A percentile compares a stretch with the other conserved stretches of the same genome.
phyloP scores from a whole-genome alignment of 2,329 filamentous ascomycete species.

The Fusarium marasasianum region DNA sequence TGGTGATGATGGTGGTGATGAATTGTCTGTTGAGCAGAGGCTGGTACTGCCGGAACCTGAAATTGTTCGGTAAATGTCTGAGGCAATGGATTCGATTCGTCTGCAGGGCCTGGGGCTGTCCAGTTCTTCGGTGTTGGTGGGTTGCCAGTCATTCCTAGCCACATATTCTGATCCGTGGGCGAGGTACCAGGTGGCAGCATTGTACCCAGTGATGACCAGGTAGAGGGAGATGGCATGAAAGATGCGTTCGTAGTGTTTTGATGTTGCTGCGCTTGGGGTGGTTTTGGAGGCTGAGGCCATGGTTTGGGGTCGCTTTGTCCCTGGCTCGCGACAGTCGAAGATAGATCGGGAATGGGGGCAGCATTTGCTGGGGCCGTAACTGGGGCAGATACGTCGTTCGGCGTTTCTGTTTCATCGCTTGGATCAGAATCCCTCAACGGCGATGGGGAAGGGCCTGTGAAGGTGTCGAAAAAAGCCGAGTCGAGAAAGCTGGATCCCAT shows the following conservation, averaged over 20 bases:
- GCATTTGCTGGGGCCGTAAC: background rate
- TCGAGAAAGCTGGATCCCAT: constrained; percentile 24
- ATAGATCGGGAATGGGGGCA: background rate
- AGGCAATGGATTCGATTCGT: background rate
- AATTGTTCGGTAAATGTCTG: constrained; percentile 24
- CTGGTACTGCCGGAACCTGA: constrained; percentile 7
- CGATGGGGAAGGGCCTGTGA: constrained; percentile 26
- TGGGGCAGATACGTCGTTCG: background rate
- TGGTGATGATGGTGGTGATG: constrained; percentile 33
- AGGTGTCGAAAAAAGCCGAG: constrained; percentile 35
- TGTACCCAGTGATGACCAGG: constrained; percentile 28
- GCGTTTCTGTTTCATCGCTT: constrained; percentile 17
- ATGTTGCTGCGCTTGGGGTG: background rate
- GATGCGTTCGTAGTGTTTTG: background rate
- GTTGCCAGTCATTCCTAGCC: constrained; percentile 14
- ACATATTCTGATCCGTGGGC: constrained; percentile 13
- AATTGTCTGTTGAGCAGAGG: constrained; percentile 23
- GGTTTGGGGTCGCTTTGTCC: background rate
- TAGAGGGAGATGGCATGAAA: constrained; percentile 20
- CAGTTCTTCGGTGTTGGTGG: constrained; percentile 22
- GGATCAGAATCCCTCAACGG: constrained; percentile 13
- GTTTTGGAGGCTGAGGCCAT: constrained; percentile 8
- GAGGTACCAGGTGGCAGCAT: constrained; percentile 22
- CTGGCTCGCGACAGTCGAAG: background rate
- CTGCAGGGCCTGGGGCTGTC: constrained; percentile 4